Evolutionary conservation across 179 eudicot genomes (phyloP), one percentile per base, ranked within the genome.

Genomic region (Sideroxylon spinosum): DNA sequence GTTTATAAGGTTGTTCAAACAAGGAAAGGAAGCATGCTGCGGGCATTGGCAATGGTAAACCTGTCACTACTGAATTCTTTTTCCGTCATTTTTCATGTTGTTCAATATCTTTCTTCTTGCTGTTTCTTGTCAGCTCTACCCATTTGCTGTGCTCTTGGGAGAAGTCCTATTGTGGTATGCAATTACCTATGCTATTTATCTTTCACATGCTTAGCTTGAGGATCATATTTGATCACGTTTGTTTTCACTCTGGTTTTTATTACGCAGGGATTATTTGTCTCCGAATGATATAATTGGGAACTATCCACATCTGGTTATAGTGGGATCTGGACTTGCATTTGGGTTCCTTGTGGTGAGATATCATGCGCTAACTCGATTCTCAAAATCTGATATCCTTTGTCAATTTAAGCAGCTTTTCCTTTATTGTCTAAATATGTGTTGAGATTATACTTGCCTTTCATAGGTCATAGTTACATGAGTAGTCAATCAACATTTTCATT

Each of bases 291-390:
- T 94, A 28, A 80, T 91, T 20, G 87, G 83, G 63, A 85, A 73
- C 82, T 96, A 96, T 82, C 99, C 98, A 14, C 97, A 94, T 88
- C 78, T 94, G 74, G 87, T 94, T 65, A 79, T 96, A 64, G 25
- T 88, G 85, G 98, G 99, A 79, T 88, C 91, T 76, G 99, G 99
- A 68, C 98, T 94, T 76, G 94, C 96, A 60, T 96, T 96, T 85
- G 99, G 99, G 67, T 96, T 94, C 78, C 94, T 94, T 75, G 99
- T 94, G 97, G 99, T 96, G 86, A 82, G 85, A 74, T 74, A 3
- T 46, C 55, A 52, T 52, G 52, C 7, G 19, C 8, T 20, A 59
- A 65, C 22, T 20, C 71, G 19, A 28, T 26, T 11, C 9, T 28
- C 50, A 9, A 23, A 76, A 17, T 3, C 32, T 62, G 25, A 44